phyloP scores from a whole-genome alignment of 2,329 filamentous ascomycete genomes.

The Helotiales sp. region DNA sequence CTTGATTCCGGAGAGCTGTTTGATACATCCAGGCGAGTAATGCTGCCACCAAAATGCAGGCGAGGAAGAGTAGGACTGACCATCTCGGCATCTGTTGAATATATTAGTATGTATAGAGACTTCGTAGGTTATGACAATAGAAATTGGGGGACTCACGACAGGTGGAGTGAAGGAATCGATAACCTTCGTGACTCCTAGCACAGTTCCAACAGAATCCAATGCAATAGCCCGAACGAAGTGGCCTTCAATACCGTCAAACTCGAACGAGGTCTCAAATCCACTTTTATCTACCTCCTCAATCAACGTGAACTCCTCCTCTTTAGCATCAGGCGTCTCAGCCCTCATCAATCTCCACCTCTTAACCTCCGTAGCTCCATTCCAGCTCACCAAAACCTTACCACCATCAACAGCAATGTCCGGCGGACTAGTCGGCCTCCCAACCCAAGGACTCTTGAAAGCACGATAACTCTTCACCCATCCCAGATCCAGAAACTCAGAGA shows the following conservation, averaged over 20 bases:
- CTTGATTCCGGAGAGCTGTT: not conserved
- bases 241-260: no score
- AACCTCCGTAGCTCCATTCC: conserved; percentile 38
- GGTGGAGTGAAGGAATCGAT: not conserved
- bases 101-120: not conserved
- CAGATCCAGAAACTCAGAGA: conserved; percentile 24
- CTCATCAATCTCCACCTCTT: conserved; percentile 20
- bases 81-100: not conserved
- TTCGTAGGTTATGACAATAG: not conserved
- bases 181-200: not conserved
- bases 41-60: not conserved
- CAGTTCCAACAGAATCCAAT: not conserved
- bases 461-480: conserved; percentile 30
- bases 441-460: conserved; percentile 31
- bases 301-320: not conserved
- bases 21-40: not conserved
- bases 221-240: not conserved
- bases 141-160: not conserved
- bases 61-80: not conserved
- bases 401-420: conserved; percentile 25
- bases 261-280: no score
- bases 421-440: conserved; percentile 26
- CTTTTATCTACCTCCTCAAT: not conserved
- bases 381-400: conserved; percentile 32
- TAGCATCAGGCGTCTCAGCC: not conserved